A percentile compares a stretch with the other conserved stretches of the same genome.
These are phyloP conservation scores for Penicillium corylophilum DNA, from an alignment of 2,329 filamentous ascomycete genomes.

Conservation along the genomic window DNA sequence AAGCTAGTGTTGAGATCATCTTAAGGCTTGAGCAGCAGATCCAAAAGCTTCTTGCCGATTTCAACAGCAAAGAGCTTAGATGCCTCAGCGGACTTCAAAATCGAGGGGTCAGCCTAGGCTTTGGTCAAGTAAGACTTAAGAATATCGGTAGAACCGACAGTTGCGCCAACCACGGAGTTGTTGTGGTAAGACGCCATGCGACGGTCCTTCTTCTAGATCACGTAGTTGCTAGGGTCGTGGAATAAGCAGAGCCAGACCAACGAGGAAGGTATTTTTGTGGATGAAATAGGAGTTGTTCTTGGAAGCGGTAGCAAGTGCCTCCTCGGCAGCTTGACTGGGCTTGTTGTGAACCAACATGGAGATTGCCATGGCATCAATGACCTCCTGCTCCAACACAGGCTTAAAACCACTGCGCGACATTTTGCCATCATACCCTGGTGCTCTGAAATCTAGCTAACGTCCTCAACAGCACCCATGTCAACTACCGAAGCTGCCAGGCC, in stretches of 20 bases:
- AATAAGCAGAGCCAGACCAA: neutral
- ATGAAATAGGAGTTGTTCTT: neutral
- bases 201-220: conserved; percentile 5
- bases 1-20: conserved; percentile 21
- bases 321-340: neutral
- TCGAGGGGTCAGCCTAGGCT: too few species aligned
- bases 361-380: neutral
- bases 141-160: neutral
- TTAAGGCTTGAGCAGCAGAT: conserved; percentile 16
- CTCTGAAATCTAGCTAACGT: conserved; percentile 6
- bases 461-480: conserved; percentile 22
- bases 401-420: neutral
- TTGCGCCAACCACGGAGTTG: neutral
- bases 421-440: neutral
- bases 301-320: neutral
- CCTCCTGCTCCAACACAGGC: neutral
- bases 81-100: neutral
- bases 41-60: conserved; percentile 22
- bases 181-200: conserved; percentile 8
- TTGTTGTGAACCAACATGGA: neutral
- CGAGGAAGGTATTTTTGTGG: conserved; percentile 5
- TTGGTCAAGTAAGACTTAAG: too few species aligned
- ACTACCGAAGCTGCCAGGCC: conserved; percentile 21
- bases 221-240: conserved; percentile 6
- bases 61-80: conserved; percentile 15